Base-by-base conservation (phyloP, 306 rosid genomes). In the Vigna mungo region DNA sequence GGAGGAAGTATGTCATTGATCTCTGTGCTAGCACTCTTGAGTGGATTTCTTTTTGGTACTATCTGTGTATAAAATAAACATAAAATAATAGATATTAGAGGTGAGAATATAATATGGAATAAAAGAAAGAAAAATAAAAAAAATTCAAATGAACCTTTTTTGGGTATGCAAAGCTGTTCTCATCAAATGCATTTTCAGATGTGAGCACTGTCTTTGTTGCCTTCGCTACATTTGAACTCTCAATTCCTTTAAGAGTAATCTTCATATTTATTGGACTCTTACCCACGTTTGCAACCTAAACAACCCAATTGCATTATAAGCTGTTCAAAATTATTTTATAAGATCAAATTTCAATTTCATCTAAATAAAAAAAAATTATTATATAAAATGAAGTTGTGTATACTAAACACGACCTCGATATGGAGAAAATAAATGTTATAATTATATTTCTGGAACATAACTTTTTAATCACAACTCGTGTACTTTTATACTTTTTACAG, bases 241-340 rank as follows among this genome's bases (percentile, higher is more conserved):
- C 39, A 27, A 85, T 79, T 54, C 91, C 91, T 1, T 75, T 49
- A 4, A 90, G 21, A 34, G 68, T 41, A 67, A 93, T 79, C 63
- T 62, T 81, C 55, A 93, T 80, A 61, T 71, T 77, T 81, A 83
- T 82, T 6, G 55, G 17, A 72, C 51, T 39, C 48, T 71, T 53
- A 37, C 93, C 90, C 6, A 88, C 62, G 83, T 90, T 93, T 20
- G 89, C 98, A 65, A 89, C 69, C 98, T 93, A 72, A 8, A 75
- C 44, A 81, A 75, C 6, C 46, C 23, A 43, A 53, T 54, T 62
- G 36, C 44, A 46, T 13, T 51, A 21, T 21, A 58, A 32, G 15
- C 12, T 25, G 2, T 16, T 46, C 30, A 11, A 36, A 36, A 6
- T 5, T 36, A 36, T 36, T 36, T 36, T 36, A 6, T 32, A 36